Conservation (phyloP, 2,329 filamentous ascomycete genomes). For the Microascus cirrosus region DNA sequence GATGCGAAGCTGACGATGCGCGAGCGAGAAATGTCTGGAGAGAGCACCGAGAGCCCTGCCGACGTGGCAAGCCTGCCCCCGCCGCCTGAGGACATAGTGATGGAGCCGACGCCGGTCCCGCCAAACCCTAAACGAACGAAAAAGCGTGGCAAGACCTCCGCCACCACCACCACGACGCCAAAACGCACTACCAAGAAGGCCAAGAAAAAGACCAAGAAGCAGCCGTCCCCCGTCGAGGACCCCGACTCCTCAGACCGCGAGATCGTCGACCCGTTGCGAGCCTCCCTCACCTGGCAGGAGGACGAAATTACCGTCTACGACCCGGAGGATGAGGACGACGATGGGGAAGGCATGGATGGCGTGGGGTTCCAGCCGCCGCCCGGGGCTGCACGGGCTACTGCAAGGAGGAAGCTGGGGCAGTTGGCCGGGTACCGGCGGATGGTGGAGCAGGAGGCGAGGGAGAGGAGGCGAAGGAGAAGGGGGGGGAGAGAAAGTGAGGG, state of each 20-base stretch:
- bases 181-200: background rate
- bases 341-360: constrained; percentile 56
- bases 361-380: constrained; percentile 56
- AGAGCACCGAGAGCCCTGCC: background rate
- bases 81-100: background rate
- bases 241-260: constrained; percentile 14
- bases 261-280: constrained; percentile 41
- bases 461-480: constrained; percentile 40
- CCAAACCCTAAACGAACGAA: background rate
- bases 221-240: constrained; percentile 12
- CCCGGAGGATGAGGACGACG: constrained; percentile 53
- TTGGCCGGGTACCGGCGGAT: constrained; percentile 51
- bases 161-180: background rate
- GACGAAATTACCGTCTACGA: constrained; percentile 59
- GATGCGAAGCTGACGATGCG: background rate
- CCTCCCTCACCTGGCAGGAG: constrained; percentile 55
- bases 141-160: background rate
- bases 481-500: constrained; percentile 9
- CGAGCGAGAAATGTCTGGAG: background rate
- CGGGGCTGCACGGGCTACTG: constrained; percentile 45
- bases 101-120: background rate
- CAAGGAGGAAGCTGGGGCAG: constrained; percentile 47
- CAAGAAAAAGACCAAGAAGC: constrained; percentile 7
- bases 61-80: background rate
- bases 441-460: constrained; percentile 49